Percentiles rank a stretch among this genome's conserved stretches.
Evolutionary conservation across 345 rosid genomes (phyloP).

Genomic region (Punica granatum): DNA sequence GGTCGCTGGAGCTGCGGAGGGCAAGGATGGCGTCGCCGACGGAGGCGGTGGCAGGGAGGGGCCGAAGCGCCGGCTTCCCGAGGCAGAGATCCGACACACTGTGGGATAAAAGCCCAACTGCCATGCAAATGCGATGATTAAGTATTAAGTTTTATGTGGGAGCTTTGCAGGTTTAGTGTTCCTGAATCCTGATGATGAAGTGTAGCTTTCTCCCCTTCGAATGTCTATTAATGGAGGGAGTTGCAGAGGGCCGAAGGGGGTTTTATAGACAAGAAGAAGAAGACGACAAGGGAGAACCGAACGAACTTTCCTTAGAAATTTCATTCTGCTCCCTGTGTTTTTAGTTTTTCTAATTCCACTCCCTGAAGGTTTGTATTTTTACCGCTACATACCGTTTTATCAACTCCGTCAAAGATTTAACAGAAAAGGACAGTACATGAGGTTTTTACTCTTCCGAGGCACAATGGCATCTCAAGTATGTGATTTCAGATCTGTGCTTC

Average conservation of each 20-base stretch:
- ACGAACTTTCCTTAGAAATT: too few relatives aligned
- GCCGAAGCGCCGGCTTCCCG: slow-evolving; percentile 81
- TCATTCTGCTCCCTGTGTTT: not conserved
- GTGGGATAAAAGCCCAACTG: slow-evolving; percentile 50
- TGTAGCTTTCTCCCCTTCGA: too few relatives aligned
- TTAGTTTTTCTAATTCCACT: not conserved
- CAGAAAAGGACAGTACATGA: too few relatives aligned
- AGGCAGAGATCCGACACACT: slow-evolving; percentile 86
- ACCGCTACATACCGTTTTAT: not conserved
- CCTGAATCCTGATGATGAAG: not conserved
- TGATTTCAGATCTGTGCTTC: too few relatives aligned
- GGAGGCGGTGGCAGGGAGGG: slow-evolving; percentile 48
- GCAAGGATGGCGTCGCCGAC: slow-evolving; percentile 47
- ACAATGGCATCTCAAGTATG: too few relatives aligned
- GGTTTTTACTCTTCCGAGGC: too few relatives aligned
- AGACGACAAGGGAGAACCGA: not conserved
- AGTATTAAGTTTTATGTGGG: not conserved
- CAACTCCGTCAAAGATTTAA: too few relatives aligned
- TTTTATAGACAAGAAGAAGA: not conserved
- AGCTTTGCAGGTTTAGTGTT: not conserved
- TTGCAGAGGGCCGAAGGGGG: too few relatives aligned
- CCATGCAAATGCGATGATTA: slow-evolving; percentile 42
- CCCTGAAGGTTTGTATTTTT: not conserved
- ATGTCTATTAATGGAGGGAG: not conserved
- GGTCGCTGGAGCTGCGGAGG: slow-evolving; percentile 53